Conservation (phyloP, 176 grass and related monocot species). For the Cymbopogon citratus region DNA sequence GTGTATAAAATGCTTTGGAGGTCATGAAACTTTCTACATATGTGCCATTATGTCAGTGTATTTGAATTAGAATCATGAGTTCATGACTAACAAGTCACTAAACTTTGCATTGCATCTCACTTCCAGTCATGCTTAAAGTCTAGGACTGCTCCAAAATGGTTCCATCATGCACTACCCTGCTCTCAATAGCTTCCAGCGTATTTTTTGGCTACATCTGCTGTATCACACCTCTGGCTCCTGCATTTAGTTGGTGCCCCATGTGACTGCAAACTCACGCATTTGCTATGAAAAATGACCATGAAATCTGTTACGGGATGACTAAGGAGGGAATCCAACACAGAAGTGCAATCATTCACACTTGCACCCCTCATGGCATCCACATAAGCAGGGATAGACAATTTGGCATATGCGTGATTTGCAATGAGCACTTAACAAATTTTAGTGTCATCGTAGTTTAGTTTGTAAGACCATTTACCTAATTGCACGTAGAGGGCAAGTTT, state of each 20-base stretch:
- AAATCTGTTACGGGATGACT: background rate
- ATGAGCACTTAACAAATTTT: background rate
- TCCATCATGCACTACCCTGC: background rate
- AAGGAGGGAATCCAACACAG: background rate
- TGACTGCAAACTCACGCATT: background rate
- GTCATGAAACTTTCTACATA: background rate
- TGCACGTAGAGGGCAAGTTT: background rate
- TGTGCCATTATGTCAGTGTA: background rate
- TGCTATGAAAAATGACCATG: background rate
- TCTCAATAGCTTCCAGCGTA: background rate
- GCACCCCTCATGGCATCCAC: background rate
- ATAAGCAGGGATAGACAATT: too few relatives aligned
- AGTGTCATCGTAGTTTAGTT: background rate
- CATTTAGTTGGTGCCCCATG: background rate
- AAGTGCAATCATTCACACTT: background rate
- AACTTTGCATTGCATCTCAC: background rate
- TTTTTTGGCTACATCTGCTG: too few relatives aligned
- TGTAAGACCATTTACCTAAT: background rate
- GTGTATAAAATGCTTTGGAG: background rate
- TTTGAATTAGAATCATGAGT: background rate
- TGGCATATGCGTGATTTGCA: too few relatives aligned
- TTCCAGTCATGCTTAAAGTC: background rate
- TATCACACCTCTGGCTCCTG: background rate
- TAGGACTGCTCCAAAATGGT: background rate
- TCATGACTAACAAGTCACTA: background rate